Conservation (phyloP, 202 grass and related monocot species). For the Schoenoplectus tabernaemontani region DNA sequence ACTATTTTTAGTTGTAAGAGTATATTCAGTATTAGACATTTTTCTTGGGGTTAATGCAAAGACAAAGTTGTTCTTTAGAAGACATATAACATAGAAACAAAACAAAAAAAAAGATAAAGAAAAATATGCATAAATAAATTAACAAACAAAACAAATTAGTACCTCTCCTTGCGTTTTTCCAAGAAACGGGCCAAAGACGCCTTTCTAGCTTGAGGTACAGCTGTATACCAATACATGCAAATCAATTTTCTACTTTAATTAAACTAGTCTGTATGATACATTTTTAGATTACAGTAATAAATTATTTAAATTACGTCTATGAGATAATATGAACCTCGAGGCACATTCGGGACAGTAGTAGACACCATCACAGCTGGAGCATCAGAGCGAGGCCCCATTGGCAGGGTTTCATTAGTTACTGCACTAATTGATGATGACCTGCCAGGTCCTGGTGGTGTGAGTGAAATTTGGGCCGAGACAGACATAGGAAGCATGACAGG, state of each 20-base stretch:
- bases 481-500: constrained; percentile 1
- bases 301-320: background rate
- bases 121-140: background rate
- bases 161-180: constrained; percentile 54
- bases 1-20: background rate
- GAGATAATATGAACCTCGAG: constrained; percentile 10
- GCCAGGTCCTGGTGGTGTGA: background rate
- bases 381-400: background rate
- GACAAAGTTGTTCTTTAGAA: background rate
- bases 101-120: background rate
- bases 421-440: background rate
- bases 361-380: constrained; percentile 5
- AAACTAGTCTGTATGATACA: background rate
- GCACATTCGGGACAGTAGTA: background rate
- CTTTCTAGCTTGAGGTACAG: constrained; percentile 38
- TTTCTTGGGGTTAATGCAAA: background rate
- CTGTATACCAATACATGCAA: constrained; percentile 15
- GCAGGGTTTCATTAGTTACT: background rate
- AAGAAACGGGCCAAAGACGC: constrained; percentile 54
- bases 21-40: background rate
- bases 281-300: background rate
- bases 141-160: constrained; percentile 8
- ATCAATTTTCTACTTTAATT: background rate
- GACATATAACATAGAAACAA: background rate
- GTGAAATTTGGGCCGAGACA: constrained; percentile 18